phyloP scores from a whole-genome alignment of 441 rosid genomes.

The Hypseocharis bilobata region DNA sequence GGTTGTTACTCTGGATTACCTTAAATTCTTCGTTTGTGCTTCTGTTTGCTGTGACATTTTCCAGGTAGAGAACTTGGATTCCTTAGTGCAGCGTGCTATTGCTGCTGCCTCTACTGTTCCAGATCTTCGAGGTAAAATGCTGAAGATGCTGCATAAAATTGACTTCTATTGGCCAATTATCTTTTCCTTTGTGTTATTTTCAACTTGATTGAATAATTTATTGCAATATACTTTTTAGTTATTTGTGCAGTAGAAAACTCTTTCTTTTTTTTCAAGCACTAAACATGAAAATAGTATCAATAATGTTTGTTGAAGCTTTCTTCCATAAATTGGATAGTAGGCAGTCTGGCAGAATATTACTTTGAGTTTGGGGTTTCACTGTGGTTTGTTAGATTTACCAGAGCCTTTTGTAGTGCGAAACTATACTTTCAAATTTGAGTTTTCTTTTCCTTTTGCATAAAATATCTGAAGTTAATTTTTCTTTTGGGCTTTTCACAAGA shows the following conservation, averaged over 20 bases:
- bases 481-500: conserved; percentile 29
- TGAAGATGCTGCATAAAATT: conserved; percentile 8
- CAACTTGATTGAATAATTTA: not conserved
- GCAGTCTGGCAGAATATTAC: not conserved
- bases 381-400: not conserved
- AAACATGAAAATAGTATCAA: not conserved
- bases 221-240: conserved; percentile 1
- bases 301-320: not conserved
- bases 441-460: conserved; percentile 1
- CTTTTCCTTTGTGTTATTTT: not conserved
- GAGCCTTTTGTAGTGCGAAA: not conserved
- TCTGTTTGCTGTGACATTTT: conserved; percentile 7
- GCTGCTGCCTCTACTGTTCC: conserved; percentile 57
- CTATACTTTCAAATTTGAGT: not conserved
- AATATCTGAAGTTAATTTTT: conserved; percentile 11
- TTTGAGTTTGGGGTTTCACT: not conserved
- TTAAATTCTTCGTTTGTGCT: not conserved
- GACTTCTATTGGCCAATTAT: conserved; percentile 10
- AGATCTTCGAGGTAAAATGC: conserved; percentile 63
- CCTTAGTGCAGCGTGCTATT: conserved; percentile 70
- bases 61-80: conserved; percentile 70
- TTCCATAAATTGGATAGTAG: not conserved
- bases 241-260: not conserved
- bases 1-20: not conserved
- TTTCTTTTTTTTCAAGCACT: not conserved